Conservation (phyloP, 2,329 filamentous ascomycete genomes). For the Westerdykella sp. region DNA sequence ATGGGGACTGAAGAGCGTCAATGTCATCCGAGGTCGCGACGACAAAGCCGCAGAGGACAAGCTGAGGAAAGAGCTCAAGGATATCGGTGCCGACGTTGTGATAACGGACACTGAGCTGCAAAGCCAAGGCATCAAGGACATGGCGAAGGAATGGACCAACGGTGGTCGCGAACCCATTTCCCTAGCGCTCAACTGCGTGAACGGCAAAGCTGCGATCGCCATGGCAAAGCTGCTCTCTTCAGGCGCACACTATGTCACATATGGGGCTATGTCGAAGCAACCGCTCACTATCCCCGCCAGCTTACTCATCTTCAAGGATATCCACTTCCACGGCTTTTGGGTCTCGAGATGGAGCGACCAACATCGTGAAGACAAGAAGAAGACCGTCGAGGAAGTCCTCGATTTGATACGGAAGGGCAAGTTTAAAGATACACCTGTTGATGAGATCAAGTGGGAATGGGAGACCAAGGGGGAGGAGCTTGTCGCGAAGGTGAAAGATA, state of each 20-base stretch:
- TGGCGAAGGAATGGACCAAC: slow-evolving; percentile 60
- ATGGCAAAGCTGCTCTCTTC: slow-evolving; percentile 66
- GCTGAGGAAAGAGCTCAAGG: slow-evolving; percentile 55
- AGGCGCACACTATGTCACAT: slow-evolving; percentile 76
- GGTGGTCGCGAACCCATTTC: slow-evolving; percentile 65
- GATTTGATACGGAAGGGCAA: slow-evolving; percentile 65
- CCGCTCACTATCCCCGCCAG: slow-evolving; percentile 76
- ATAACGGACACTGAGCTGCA: slow-evolving; percentile 57
- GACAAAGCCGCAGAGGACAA: slow-evolving; percentile 64
- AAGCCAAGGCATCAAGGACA: slow-evolving; percentile 57
- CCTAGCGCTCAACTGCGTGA: slow-evolving; percentile 87
- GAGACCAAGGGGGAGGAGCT: slow-evolving; percentile 66
- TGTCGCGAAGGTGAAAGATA: slow-evolving; percentile 70
- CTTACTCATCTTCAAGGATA: slow-evolving; percentile 86
- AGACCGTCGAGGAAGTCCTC: slow-evolving; percentile 79
- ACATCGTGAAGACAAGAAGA: slow-evolving; percentile 65
- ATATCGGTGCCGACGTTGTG: slow-evolving; percentile 57
- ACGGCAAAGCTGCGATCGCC: slow-evolving; percentile 73
- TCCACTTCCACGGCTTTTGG: slow-evolving; percentile 91
- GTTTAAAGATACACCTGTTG: slow-evolving; percentile 78
- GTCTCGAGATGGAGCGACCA: slow-evolving; percentile 80
- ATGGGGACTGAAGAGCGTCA: slow-evolving; percentile 89
- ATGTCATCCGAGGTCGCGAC: slow-evolving; percentile 71
- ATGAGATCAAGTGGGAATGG: slow-evolving; percentile 76
- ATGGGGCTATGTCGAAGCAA: slow-evolving; percentile 90